Evolutionary conservation across 169 alveolate species (phyloP), one percentile per base, ranked within the genome.

Genomic region (Pseudocohnilembus persalinus): DNA sequence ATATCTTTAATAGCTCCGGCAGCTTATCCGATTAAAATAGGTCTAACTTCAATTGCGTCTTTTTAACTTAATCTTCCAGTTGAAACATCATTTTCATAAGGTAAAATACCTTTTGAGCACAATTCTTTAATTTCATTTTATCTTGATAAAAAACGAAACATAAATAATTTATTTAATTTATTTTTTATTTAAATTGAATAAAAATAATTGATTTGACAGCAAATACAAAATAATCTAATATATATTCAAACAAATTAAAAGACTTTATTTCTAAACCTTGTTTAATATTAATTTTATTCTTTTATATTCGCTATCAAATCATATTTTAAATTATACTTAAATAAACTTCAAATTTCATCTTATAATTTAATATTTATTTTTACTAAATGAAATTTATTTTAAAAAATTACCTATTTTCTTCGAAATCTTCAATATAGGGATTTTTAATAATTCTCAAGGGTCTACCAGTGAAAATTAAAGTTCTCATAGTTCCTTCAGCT

Each of bases 361-460:
- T n/a, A n/a, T n/a, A n/a, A n/a, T n/a, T n/a, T n/a, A n/a, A n/a
- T n/a, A n/a, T n/a, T n/a, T n/a, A n/a, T n/a, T n/a, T n/a, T n/a
- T n/a, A n/a, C n/a, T n/a, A n/a, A n/a, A n/a, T n/a, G n/a, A n/a
- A n/a, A n/a, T n/a, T 49, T 49, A 49, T 11, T 49, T 11, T 11
- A 49, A 49, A 11, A 11, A 49, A 11, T 49, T 49, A 49, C 68
- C 68, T 49, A 49, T 49, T 49, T 49, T 49, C 68, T 49, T 49
- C 68, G 20, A 49, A 49, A 49, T 49, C 20, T 4, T 11, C 68
- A 20, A 49, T 49, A 20, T 49, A 49, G 20, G 68, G 68, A 32
- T 88, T 88, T 68, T 81, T 84, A 31, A 88, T 88, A 73, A 88
- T 35, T 29, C 91, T 84, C 84, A 88, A 64, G 20, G 90, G 91